Conservation (phyloP, 257 asterid species). For the Primulina huaijiensis region DNA sequence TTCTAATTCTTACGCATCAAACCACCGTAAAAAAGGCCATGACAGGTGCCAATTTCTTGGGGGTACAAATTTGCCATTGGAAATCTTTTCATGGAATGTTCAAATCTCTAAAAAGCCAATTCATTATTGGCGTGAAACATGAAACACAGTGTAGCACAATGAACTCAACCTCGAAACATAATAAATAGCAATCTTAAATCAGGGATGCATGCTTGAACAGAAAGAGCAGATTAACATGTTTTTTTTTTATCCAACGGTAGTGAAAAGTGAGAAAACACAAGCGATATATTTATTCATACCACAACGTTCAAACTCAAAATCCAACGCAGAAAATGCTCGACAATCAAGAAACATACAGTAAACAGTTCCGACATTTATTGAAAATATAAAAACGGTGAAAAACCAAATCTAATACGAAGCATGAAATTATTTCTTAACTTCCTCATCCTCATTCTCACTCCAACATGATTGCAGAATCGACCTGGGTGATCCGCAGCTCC, state of each 20-base stretch:
- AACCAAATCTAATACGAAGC: neutral
- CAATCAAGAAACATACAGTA: neutral
- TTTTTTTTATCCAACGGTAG: neutral
- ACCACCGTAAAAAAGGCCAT: neutral
- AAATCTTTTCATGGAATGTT: neutral
- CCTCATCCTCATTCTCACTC: slow-evolving; percentile 73
- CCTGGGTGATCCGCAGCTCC: slow-evolving; percentile 61
- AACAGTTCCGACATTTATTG: neutral
- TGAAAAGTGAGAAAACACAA: neutral
- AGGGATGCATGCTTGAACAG: no score
- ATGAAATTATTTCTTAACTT: slow-evolving; percentile 36
- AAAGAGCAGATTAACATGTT: no score
- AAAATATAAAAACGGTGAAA: neutral
- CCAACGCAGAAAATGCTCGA: neutral
- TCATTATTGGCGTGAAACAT: neutral
- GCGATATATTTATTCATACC: slow-evolving; percentile 4
- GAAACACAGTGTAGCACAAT: neutral
- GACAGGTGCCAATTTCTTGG: neutral
- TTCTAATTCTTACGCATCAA: neutral
- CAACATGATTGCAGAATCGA: slow-evolving; percentile 59
- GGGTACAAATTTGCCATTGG: neutral
- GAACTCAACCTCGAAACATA: no score
- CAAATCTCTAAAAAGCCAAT: neutral
- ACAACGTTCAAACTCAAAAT: neutral
- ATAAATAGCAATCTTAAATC: no score